Evolutionary conservation across 129 eudicot genomes (phyloP).

Genomic region (Calendula officinalis): DNA sequence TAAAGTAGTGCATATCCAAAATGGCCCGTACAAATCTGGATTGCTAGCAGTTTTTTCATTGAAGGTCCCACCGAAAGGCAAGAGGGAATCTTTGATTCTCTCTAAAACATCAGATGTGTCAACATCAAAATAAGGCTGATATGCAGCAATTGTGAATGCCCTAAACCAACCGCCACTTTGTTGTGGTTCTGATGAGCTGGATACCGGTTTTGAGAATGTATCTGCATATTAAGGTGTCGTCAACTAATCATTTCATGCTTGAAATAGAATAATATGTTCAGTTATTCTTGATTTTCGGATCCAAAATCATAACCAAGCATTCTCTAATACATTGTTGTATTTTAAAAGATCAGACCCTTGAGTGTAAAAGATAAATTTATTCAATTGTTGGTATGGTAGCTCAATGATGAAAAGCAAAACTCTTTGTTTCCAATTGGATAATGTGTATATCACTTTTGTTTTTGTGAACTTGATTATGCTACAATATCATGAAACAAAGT

Average conservation of each 20-base stretch:
- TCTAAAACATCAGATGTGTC: conserved; percentile 13
- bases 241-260: too few species aligned
- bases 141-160: background rate
- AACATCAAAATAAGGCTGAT: conserved; percentile 11
- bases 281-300: too few species aligned
- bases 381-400: background rate
- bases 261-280: too few species aligned
- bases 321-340: background rate
- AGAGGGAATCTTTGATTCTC: conserved; percentile 5
- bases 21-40: conserved; percentile 15
- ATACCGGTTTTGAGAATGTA: background rate
- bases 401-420: background rate
- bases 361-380: background rate
- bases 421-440: conserved; percentile 1
- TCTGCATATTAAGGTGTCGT: background rate
- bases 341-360: conserved; percentile 11
- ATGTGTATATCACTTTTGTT: background rate
- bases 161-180: background rate
- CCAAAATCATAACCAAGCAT: conserved; percentile 3
- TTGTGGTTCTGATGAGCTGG: background rate
- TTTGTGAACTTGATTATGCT: conserved; percentile 5
- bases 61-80: conserved; percentile 4
- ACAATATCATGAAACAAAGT: background rate
- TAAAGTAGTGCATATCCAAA: conserved; percentile 14
- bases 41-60: conserved; percentile 7